Evolutionary conservation across 805 yeast genomes (phyloP).

Genomic region (Suhomyces kilbournensis): DNA sequence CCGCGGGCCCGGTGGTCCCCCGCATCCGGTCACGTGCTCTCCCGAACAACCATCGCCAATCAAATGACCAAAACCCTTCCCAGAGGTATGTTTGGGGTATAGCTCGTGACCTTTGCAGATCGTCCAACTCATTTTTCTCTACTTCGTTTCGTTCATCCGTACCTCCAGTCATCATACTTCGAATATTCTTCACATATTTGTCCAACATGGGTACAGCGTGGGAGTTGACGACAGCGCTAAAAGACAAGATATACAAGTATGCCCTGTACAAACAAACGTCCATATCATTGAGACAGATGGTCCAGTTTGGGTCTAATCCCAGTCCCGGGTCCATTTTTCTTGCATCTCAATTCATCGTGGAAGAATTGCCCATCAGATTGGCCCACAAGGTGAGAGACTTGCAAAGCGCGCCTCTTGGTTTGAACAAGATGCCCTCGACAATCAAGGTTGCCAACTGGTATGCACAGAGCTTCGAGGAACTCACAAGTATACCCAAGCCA

Average conservation of each 20-base stretch:
- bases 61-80: neutral
- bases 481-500: slow-evolving; percentile 64
- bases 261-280: slow-evolving; percentile 81
- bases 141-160: neutral
- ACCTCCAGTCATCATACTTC: neutral
- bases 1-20: neutral
- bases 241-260: slow-evolving; percentile 57
- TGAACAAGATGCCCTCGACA: slow-evolving; percentile 71
- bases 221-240: slow-evolving; percentile 48
- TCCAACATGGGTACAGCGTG: slow-evolving; percentile 42
- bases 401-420: slow-evolving; percentile 74
- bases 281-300: slow-evolving; percentile 84
- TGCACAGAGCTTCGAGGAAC: slow-evolving; percentile 83
- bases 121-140: neutral
- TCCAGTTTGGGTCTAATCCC: slow-evolving; percentile 81
- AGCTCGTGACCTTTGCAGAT: neutral
- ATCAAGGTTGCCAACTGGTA: slow-evolving; percentile 82
- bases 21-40: neutral
- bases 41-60: neutral
- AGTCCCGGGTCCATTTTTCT: slow-evolving; percentile 74
- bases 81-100: neutral
- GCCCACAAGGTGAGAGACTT: slow-evolving; percentile 85
- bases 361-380: slow-evolving; percentile 81
- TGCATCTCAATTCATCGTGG: slow-evolving; percentile 80
- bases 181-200: neutral